These are phyloP conservation scores for Mortierella claussenii DNA, from an alignment of 192 early-diverging fungal species.

Conservation along the genomic window DNA sequence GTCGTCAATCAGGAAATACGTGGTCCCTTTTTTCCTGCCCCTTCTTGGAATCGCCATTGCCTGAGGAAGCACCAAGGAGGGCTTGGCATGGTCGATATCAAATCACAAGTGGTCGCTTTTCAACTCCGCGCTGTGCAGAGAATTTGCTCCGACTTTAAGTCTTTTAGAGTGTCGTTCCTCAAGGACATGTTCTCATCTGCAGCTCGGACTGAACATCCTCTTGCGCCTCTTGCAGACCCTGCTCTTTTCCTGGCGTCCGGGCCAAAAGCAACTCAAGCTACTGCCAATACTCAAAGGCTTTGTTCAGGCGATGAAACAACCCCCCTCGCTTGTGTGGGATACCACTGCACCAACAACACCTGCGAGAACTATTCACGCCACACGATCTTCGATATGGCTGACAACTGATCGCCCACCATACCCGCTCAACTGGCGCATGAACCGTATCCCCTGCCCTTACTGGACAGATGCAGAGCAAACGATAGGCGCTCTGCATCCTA, in stretches of 20 bases:
- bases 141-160: conserved; percentile 2
- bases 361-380: too few species aligned
- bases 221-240: background rate
- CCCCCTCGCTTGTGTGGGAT: too few species aligned
- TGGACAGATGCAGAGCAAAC: background rate
- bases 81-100: conserved; percentile 3
- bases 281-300: too few species aligned
- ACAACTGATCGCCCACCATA: too few species aligned
- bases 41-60: conserved; percentile 2
- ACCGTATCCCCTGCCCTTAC: background rate
- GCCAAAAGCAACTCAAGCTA: background rate
- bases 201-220: background rate
- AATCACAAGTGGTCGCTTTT: background rate
- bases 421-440: too few species aligned
- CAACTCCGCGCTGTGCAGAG: conserved; percentile 3
- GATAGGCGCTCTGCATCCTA: background rate
- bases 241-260: background rate
- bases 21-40: conserved; percentile 1
- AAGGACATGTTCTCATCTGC: background rate
- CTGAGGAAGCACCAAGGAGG: background rate
- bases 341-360: too few species aligned
- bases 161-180: conserved; percentile 3
- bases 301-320: too few species aligned
- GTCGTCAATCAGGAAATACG: background rate
- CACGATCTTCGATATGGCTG: too few species aligned